Percentiles rank a stretch among this genome's conserved stretches.
These are phyloP conservation scores for Phoma sp. DNA, from an alignment of 2,329 filamentous ascomycete genomes.

Conservation along the genomic window DNA sequence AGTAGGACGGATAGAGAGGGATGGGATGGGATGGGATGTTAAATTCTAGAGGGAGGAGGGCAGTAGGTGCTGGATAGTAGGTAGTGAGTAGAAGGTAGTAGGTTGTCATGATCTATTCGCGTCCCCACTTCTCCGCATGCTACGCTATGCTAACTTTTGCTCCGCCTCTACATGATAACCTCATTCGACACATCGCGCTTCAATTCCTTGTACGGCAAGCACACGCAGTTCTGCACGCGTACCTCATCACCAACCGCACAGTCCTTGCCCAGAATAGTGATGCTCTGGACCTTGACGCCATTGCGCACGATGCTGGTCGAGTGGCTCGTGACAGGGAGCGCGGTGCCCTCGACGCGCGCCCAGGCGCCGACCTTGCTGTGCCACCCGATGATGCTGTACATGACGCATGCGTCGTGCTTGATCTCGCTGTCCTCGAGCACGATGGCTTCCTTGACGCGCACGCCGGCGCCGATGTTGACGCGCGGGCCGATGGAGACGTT, in stretches of 20 bases:
- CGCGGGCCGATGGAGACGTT: conserved; percentile 97
- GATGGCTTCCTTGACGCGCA: conserved; percentile 92
- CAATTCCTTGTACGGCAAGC: conserved; percentile 95
- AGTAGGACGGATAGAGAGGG: too few relatives aligned
- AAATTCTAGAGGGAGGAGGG: too few relatives aligned
- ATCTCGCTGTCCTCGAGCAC: conserved; percentile 94
- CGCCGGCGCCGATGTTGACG: conserved; percentile 81
- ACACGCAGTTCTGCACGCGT: conserved; percentile 96
- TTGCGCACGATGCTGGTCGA: conserved; percentile 96
- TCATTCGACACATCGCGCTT: conserved; percentile 88
- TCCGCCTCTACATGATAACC: conserved; percentile 79
- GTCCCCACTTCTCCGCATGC: neutral
- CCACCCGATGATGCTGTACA: conserved; percentile 98
- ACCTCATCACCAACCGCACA: conserved; percentile 93
- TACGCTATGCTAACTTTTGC: neutral
- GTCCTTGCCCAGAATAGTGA: conserved; percentile 97
- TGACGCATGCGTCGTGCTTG: conserved; percentile 93
- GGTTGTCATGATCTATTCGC: too few relatives aligned
- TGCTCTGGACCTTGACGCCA: conserved; percentile 97
- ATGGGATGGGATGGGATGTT: too few relatives aligned
- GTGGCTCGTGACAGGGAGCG: conserved; percentile 85
- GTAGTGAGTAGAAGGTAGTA: too few relatives aligned
- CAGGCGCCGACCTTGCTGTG: conserved; percentile 95
- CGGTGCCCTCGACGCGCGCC: conserved; percentile 95
- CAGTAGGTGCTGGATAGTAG: too few relatives aligned